phyloP scores from a whole-genome alignment of 805 yeast species.

The Suhomyces xylopsoci region DNA sequence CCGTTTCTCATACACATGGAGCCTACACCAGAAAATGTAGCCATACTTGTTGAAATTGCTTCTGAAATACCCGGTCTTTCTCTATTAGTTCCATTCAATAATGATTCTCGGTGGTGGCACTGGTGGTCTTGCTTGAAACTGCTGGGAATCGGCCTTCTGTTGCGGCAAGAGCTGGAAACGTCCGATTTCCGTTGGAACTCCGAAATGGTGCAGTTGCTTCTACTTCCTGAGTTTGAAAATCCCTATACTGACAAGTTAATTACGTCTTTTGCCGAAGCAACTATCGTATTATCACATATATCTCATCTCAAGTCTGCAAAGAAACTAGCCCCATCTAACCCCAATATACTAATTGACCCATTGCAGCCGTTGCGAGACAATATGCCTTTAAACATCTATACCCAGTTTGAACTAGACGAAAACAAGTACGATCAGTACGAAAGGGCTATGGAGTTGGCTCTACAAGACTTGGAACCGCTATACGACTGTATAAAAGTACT shows the following conservation, averaged over 20 bases:
- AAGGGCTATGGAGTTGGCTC: conserved; percentile 57
- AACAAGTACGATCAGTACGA: conserved; percentile 69
- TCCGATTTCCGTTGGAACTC: not conserved
- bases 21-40: not conserved
- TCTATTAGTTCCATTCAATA: not conserved
- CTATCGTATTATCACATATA: not conserved
- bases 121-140: not conserved
- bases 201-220: not conserved
- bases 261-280: not conserved
- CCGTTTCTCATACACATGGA: not conserved
- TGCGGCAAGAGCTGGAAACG: not conserved
- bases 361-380: conserved; percentile 66
- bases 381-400: conserved; percentile 59
- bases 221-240: not conserved
- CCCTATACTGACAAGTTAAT: not conserved
- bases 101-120: not conserved
- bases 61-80: not conserved
- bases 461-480: conserved; percentile 22
- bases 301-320: not conserved
- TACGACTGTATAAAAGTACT: conserved; percentile 32
- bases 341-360: conserved; percentile 43
- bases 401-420: conserved; percentile 66
- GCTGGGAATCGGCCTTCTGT: not conserved
- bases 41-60: not conserved
- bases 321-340: not conserved